These are phyloP conservation scores for Hypoxylon sp. DNA, from an alignment of 2,329 filamentous ascomycete species.

Conservation along the genomic window DNA sequence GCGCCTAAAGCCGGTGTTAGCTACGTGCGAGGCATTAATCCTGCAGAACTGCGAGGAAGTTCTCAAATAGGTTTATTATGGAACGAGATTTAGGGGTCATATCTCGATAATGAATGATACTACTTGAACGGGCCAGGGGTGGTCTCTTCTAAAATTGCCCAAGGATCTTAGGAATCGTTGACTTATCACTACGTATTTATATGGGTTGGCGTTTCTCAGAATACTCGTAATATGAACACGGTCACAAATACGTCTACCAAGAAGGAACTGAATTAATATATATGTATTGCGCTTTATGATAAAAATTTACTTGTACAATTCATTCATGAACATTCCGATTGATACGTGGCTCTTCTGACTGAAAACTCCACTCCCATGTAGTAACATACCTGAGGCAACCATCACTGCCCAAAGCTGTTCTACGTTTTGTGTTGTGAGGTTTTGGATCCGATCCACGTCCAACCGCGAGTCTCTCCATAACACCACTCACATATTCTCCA, in stretches of 20 bases:
- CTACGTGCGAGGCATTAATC: neutral
- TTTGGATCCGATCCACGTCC: neutral
- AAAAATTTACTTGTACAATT: conserved; percentile 2
- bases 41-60: neutral
- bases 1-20: neutral
- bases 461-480: neutral
- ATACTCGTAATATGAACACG: neutral
- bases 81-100: neutral
- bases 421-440: neutral
- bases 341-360: neutral
- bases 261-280: neutral
- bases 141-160: neutral
- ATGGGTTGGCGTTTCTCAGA: neutral
- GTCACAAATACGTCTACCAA: neutral
- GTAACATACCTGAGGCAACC: neutral
- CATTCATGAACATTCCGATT: neutral
- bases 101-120: neutral
- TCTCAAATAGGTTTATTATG: conserved; percentile 2
- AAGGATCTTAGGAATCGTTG: neutral
- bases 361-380: neutral
- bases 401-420: neutral
- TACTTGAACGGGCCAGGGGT: neutral
- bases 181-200: neutral
- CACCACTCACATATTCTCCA: conserved; percentile 14
- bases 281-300: conserved; percentile 5